Conservation (phyloP, 768 basidiomycete genomes). For the Suillus paluster region DNA sequence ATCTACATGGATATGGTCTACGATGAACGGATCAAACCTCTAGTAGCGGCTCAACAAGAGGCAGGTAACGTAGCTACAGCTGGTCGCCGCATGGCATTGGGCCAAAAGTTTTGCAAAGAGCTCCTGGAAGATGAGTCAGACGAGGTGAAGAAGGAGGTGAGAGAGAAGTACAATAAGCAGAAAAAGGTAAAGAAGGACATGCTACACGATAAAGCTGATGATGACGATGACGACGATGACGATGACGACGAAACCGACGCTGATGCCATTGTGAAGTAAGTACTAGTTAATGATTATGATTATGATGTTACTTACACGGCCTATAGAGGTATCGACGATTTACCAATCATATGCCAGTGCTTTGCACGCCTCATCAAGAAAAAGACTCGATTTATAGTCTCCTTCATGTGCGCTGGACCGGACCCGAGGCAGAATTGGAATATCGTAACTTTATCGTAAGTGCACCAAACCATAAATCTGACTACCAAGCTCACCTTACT, state of each 20-base stretch:
- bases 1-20: slow-evolving; percentile 5
- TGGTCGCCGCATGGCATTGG: background rate
- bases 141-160: background rate
- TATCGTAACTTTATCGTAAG: slow-evolving; percentile 6
- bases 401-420: slow-evolving; percentile 11
- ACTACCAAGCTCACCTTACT: background rate
- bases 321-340: slow-evolving; percentile 7
- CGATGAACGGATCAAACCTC: slow-evolving; percentile 4
- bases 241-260: background rate
- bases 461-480: background rate
- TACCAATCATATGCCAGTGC: background rate
- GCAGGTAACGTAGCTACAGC: background rate
- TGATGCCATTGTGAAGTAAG: slow-evolving; percentile 2
- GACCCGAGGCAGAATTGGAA: slow-evolving; percentile 11
- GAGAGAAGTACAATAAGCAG: slow-evolving; percentile 5
- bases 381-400: background rate
- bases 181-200: slow-evolving; percentile 1
- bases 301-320: background rate
- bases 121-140: slow-evolving; percentile 8
- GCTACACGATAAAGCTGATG: background rate
- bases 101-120: slow-evolving; percentile 1
- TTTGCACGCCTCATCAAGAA: background rate
- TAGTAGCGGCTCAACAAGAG: slow-evolving; percentile 2
- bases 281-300: background rate
- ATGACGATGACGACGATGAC: background rate